Evolutionary conservation across 129 eudicot species (phyloP).

Genomic region (sunflower (Helianthus annuus)): HanXRQr2.0-SUNRISE NC_035444.2:141570761-141571260

Average conservation of each 20-base stretch:
- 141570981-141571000: conserved; percentile 77
- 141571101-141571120: conserved; percentile 56
- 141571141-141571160: conserved; percentile 64
- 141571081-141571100: conserved; percentile 69
- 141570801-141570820: conserved; percentile 51
- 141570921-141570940: conserved; percentile 40
- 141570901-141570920: conserved; percentile 58
- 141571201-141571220: conserved; percentile 83
- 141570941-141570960: conserved; percentile 48
- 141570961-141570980: conserved; percentile 62
- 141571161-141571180: conserved; percentile 77
- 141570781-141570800: conserved; percentile 85
- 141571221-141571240: conserved; percentile 75
- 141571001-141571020: conserved; percentile 78
- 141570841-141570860: conserved; percentile 63
- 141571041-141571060: conserved; percentile 54
- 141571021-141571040: conserved; percentile 64
- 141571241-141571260: conserved; percentile 46
- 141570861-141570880: conserved; percentile 74
- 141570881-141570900: conserved; percentile 68
- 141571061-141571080: conserved; percentile 55
- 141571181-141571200: conserved; percentile 72
- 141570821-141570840: conserved; percentile 65
- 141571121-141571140: conserved; percentile 63
- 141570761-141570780: conserved; percentile 76